These are phyloP conservation scores for Coemansia sp. DNA, from an alignment of 192 early-diverging fungal species.

Conservation along the genomic window DNA sequence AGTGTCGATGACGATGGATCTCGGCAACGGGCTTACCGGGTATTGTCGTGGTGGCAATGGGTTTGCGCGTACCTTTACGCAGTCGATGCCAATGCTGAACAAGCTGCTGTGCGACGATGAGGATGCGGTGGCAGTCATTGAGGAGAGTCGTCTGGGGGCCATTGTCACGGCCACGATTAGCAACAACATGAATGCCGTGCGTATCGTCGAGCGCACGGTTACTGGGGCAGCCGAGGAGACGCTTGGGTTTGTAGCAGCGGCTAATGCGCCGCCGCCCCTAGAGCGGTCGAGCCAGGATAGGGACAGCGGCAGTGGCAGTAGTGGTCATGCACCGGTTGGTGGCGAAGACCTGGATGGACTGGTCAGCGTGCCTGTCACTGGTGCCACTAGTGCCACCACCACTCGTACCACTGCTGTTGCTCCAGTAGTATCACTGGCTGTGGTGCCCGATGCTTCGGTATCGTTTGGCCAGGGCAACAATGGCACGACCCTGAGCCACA, in stretches of 20 bases:
- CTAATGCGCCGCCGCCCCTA: too few species aligned
- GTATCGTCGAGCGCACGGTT: constrained; percentile 4
- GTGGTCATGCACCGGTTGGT: not conserved
- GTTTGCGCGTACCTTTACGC: constrained; percentile 16
- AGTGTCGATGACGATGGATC: not conserved
- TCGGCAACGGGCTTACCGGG: not conserved
- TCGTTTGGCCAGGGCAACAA: too few species aligned
- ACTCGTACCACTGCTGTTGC: too few species aligned
- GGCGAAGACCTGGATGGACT: not conserved
- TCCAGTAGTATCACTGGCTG: too few species aligned
- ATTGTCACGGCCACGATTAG: constrained; percentile 3
- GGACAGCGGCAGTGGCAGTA: not conserved
- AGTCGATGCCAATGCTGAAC: constrained; percentile 12
- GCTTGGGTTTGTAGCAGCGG: not conserved
- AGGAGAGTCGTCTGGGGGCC: constrained; percentile 5
- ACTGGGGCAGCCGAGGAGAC: not conserved
- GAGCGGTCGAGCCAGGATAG: too few species aligned
- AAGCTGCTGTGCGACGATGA: constrained; percentile 1
- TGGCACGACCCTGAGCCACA: too few species aligned
- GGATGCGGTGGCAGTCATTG: constrained; percentile 9
- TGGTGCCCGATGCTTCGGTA: too few species aligned
- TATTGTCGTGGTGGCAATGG: too few species aligned
- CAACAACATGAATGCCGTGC: constrained; percentile 1
- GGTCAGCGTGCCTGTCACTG: not conserved
- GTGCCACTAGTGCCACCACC: too few species aligned